Percentiles rank a stretch among this genome's conserved stretches.
Evolutionary conservation across 2,329 filamentous ascomycete genomes (phyloP).

Genomic region (Sporothrix brasiliensis): DNA sequence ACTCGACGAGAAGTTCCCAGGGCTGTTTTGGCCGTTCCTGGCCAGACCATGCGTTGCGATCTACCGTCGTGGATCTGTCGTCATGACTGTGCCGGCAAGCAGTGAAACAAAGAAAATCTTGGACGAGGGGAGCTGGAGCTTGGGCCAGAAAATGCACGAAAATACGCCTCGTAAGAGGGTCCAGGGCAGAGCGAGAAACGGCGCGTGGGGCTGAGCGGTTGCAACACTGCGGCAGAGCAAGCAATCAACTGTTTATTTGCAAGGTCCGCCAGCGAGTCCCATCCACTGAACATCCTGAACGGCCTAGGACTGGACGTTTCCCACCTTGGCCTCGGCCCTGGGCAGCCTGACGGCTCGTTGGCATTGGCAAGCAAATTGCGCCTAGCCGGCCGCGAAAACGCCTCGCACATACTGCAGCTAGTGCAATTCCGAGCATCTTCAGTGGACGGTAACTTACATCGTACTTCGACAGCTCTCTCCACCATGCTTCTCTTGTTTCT

Average conservation of each 20-base stretch:
- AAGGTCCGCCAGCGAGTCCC: background rate
- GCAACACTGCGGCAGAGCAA: conserved; percentile 8
- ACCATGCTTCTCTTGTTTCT: background rate
- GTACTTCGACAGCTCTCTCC: too few relatives aligned
- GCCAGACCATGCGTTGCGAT: conserved; percentile 1
- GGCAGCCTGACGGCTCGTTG: conserved; percentile 16
- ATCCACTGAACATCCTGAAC: too few relatives aligned
- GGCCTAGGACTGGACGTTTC: background rate
- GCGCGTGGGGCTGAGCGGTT: conserved; percentile 35
- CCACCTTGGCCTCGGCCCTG: background rate
- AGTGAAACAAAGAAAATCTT: background rate
- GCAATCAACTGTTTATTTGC: background rate
- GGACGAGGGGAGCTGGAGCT: background rate
- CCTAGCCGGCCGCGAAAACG: conserved; percentile 32
- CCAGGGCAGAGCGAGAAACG: conserved; percentile 28
- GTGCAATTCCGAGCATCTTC: conserved; percentile 2
- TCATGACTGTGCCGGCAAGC: conserved; percentile 17
- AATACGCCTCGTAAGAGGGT: conserved; percentile 33
- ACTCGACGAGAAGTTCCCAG: background rate
- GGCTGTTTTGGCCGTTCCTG: background rate
- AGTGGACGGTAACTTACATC: background rate
- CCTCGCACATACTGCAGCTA: conserved; percentile 29
- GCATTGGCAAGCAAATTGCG: conserved; percentile 24
- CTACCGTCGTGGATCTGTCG: conserved; percentile 23
- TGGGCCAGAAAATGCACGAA: background rate